Evolutionary conservation across 2,329 filamentous ascomycete species (phyloP).

Genomic region (Sclerotinia spermophila): DNA sequence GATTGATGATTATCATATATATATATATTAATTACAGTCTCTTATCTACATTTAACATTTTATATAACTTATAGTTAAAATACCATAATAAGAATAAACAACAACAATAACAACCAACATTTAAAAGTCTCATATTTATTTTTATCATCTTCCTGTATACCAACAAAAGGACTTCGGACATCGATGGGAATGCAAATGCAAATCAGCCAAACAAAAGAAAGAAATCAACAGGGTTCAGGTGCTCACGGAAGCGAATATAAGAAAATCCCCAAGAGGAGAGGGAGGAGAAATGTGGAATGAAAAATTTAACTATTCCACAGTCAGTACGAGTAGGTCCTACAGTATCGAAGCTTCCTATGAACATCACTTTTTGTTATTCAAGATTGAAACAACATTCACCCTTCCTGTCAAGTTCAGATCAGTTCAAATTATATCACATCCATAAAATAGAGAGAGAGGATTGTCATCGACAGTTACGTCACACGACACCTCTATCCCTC

Average conservation of each 20-base stretch:
- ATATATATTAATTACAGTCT: too few relatives aligned
- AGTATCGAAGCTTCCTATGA: neutral
- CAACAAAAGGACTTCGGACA: neutral
- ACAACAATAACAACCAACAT: too few relatives aligned
- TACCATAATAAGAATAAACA: too few relatives aligned
- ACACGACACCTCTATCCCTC: neutral
- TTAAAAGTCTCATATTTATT: too few relatives aligned
- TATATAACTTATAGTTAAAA: too few relatives aligned
- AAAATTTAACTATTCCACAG: constrained; percentile 1
- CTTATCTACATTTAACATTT: too few relatives aligned
- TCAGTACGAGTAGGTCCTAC: too few relatives aligned
- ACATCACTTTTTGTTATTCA: neutral
- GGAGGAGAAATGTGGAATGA: constrained; percentile 1
- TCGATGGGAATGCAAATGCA: neutral
- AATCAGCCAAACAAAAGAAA: neutral
- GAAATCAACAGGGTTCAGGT: neutral
- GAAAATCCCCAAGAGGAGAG: neutral
- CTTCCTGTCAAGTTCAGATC: neutral
- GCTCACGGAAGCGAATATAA: neutral
- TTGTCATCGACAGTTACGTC: neutral
- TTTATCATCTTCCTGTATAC: too few relatives aligned
- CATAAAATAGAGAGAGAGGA: neutral
- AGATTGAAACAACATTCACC: too few relatives aligned
- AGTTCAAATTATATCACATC: too few relatives aligned
- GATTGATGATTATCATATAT: too few relatives aligned